Conservation (phyloP, 1,284 basidiomycete genomes). For the Chalciporus sp. region DNA sequence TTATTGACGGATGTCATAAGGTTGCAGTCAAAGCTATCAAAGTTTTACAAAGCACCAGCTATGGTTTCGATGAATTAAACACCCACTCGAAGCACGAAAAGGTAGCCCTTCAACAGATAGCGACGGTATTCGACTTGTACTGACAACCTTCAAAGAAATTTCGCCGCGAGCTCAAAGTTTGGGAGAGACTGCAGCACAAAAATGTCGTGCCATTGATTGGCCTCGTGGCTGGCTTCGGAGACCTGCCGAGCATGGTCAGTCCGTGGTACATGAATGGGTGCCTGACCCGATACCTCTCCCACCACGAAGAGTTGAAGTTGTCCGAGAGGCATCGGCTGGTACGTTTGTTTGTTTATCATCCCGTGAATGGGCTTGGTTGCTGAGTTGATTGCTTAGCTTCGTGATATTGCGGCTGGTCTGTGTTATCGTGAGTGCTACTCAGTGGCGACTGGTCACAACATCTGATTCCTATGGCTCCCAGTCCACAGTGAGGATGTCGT, state of each 20-base stretch:
- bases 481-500: slow-evolving; percentile 26
- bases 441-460: background rate
- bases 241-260: slow-evolving; percentile 27
- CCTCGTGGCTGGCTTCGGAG: slow-evolving; percentile 22
- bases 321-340: slow-evolving; percentile 19
- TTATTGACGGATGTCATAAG: slow-evolving; percentile 9
- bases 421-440: slow-evolving; percentile 26
- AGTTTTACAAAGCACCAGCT: background rate
- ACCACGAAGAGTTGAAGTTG: background rate
- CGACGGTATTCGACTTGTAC: background rate
- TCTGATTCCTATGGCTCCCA: slow-evolving; percentile 1
- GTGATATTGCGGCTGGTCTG: slow-evolving; percentile 29
- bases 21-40: slow-evolving; percentile 30
- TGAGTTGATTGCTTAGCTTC: slow-evolving; percentile 17
- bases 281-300: slow-evolving; percentile 20
- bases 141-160: slow-evolving; percentile 20
- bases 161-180: slow-evolving; percentile 29
- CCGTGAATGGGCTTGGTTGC: too few relatives aligned
- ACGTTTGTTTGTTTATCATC: background rate
- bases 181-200: slow-evolving; percentile 23
- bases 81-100: slow-evolving; percentile 19
- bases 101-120: slow-evolving; percentile 7
- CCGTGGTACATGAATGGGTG: slow-evolving; percentile 34
- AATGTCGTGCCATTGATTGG: slow-evolving; percentile 34
- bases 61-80: background rate